Evolutionary conservation across 2,329 filamentous ascomycete species (phyloP), one percentile per base, ranked within the genome.

Genomic region (Teratosphaeria pseudoeucalypti): DNA sequence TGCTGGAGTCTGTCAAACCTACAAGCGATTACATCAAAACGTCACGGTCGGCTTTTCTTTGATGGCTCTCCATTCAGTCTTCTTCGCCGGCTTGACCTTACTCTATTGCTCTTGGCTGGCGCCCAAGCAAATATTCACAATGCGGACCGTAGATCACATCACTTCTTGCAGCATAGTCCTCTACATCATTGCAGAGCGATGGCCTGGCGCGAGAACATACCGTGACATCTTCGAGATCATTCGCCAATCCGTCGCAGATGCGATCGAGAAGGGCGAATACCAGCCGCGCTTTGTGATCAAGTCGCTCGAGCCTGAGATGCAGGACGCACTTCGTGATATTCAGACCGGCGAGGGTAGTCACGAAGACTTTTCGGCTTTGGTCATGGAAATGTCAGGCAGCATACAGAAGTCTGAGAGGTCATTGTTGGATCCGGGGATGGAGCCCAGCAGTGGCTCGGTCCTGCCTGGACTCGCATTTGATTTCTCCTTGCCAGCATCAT

Each of bases 21-120:
- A 70, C 60, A 71, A 70, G 58, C 66, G 64, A 43, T 63, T 72
- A 3, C 69, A 72, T 43, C 70, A 71, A 58, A 65, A 60, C 27
- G 59, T 64, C n/a, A 58, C 65, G 0, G 65, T 70, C 10, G 68
- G 65, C 0, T 71, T 66, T 55, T 70, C 67, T 27, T 61, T 70
- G 29, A 69, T 71, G 62, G 68, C 68, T 3, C 56, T 72, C 19
- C 66, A 68, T 23, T 66, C 68, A 1, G 64, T 69, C 3, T 72
- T 71, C 57, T 55, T 70, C 14, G 52, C 63, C 59, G 70, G 69
- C 2, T 59, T 71, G 4, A 71, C 70, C 2, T 63, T 73, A 16
- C 62, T 72, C 10, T 73, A 72, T 58, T 70, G 70, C 56, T 63
- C 65, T 19, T 73, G 70, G 70, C 62, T 62, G 0, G 63, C 64